Conservation (phyloP, 2,329 filamentous ascomycete genomes). For the Neofusicoccum laricinum region DNA sequence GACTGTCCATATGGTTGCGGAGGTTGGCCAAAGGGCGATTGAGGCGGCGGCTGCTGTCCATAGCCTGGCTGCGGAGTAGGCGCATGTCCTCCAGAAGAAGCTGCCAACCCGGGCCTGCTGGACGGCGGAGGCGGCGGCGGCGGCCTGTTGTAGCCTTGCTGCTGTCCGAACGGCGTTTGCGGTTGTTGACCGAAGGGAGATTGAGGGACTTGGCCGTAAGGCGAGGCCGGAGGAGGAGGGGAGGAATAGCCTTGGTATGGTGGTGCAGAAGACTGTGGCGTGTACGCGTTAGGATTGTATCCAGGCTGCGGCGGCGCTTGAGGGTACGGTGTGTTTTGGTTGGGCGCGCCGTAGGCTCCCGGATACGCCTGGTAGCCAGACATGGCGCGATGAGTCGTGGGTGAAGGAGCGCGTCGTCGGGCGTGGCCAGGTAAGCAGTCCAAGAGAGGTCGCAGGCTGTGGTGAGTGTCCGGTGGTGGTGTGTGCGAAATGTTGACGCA, state of each 20-base stretch:
- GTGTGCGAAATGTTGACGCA: neutral
- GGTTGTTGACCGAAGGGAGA: slow-evolving; percentile 22
- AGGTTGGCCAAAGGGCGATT: slow-evolving; percentile 24
- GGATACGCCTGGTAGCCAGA: slow-evolving; percentile 8
- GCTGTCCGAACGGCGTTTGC: slow-evolving; percentile 35
- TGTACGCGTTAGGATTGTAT: slow-evolving; percentile 12
- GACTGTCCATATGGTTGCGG: slow-evolving; percentile 25
- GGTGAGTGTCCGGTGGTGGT: neutral
- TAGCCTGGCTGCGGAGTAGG: slow-evolving; percentile 4
- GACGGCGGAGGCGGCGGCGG: slow-evolving; percentile 6
- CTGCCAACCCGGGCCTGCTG: neutral
- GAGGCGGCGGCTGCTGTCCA: slow-evolving; percentile 18
- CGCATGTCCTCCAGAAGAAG: neutral
- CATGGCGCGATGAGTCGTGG: neutral
- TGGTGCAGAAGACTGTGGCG: slow-evolving; percentile 8
- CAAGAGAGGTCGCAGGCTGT: neutral
- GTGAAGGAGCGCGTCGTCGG: neutral
- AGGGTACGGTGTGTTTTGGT: slow-evolving; percentile 35
- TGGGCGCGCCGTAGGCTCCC: slow-evolving; percentile 20
- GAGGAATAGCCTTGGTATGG: slow-evolving; percentile 4
- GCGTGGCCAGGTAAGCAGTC: neutral
- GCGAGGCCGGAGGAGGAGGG: neutral
- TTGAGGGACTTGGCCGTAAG: slow-evolving; percentile 1
- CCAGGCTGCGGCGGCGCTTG: slow-evolving; percentile 28
- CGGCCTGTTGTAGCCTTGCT: slow-evolving; percentile 17